These are phyloP conservation scores for Rhodotorula taiwanensis DNA, from an alignment of 768 basidiomycete genomes.

Conservation along the genomic window DNA sequence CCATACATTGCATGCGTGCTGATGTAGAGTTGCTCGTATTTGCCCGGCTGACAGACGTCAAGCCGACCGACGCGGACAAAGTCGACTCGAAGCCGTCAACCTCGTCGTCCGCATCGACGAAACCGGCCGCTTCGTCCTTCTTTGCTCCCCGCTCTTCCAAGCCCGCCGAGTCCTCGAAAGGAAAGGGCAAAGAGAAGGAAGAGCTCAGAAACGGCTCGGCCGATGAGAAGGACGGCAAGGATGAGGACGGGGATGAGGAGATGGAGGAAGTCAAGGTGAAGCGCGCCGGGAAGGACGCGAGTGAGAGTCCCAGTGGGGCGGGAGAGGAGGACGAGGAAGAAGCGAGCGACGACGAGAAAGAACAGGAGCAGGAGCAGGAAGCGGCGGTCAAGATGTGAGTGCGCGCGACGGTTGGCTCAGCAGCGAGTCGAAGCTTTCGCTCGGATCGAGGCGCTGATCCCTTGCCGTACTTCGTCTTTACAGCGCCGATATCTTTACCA, in stretches of 20 bases:
- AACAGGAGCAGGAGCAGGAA: conserved; percentile 25
- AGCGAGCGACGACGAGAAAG: conserved; percentile 18
- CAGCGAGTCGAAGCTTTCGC: background rate
- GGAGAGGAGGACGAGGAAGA: conserved; percentile 1
- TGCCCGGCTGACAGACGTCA: no score
- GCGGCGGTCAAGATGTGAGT: conserved; percentile 33
- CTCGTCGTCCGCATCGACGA: no score
- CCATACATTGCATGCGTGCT: no score
- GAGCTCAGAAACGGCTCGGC: no score
- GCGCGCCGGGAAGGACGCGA: conserved; percentile 3
- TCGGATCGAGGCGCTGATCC: background rate
- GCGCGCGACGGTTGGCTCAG: no score
- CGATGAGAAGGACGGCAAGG: background rate
- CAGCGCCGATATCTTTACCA: conserved; percentile 36
- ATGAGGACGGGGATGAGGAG: background rate
- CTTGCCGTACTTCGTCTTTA: background rate
- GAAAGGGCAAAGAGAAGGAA: conserved; percentile 22
- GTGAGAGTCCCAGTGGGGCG: background rate
- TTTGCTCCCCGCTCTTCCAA: conserved; percentile 21
- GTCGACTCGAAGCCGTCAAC: background rate
- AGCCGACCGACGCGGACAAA: background rate
- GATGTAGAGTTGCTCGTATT: no score
- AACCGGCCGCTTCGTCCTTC: conserved; percentile 2
- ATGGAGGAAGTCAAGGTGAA: background rate
- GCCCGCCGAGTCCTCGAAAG: background rate